phyloP scores from a whole-genome alignment of 495 filamentous ascomycete species.

The Neurospora discreta region DNA sequence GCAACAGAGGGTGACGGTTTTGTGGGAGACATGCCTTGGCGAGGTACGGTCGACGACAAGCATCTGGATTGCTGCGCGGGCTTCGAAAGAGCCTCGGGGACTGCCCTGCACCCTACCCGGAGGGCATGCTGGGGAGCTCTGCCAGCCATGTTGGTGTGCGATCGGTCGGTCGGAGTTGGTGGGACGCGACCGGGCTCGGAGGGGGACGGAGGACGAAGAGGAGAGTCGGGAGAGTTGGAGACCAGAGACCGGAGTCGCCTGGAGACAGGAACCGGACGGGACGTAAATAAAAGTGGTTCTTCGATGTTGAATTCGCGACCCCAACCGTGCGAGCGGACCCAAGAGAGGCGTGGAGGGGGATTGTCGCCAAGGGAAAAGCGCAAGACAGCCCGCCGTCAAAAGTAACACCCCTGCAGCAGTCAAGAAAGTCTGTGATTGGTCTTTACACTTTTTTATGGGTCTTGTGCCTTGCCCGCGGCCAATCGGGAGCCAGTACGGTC shows the following conservation, averaged over 20 bases:
- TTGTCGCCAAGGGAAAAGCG: background rate
- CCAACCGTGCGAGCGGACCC: background rate
- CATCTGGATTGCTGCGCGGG: conserved; percentile 5
- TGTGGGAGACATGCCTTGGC: conserved; percentile 8
- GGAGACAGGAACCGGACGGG: background rate
- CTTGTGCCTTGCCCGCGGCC: background rate
- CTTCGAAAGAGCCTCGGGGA: conserved; percentile 4
- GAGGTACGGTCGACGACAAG: conserved; percentile 13
- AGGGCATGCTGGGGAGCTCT: conserved; percentile 8
- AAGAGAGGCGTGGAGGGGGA: background rate
- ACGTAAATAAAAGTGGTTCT: conserved; percentile 5
- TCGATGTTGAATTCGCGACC: background rate
- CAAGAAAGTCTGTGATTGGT: background rate
- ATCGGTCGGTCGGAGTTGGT: background rate
- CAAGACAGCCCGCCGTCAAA: background rate
- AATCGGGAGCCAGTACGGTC: background rate
- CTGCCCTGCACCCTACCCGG: conserved; percentile 9
- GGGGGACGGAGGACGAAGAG: background rate
- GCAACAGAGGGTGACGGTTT: background rate
- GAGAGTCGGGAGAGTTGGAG: background rate
- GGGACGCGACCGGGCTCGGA: background rate
- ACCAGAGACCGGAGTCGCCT: background rate
- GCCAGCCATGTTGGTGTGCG: conserved; percentile 12
- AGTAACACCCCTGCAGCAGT: background rate
- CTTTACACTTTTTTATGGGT: background rate